phyloP scores from a whole-genome alignment of 2,329 filamentous ascomycete genomes.

The Colletotrichum lentis region DNA sequence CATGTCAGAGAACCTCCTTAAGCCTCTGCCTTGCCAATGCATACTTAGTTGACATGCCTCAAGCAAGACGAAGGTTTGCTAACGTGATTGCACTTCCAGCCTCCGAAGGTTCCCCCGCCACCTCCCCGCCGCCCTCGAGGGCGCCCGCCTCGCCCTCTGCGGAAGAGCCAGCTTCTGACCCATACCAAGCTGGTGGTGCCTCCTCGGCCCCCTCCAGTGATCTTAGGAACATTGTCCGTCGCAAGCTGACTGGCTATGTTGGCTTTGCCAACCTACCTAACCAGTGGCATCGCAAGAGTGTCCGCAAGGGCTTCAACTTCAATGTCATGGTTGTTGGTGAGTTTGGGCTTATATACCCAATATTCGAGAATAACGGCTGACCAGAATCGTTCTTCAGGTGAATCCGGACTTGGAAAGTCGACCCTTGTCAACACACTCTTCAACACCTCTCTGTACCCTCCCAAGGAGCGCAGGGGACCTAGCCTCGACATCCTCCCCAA shows the following conservation, averaged over 20 bases:
- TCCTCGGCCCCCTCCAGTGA: conserved; percentile 64
- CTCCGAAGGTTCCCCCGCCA: conserved; percentile 53
- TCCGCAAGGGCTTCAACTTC: conserved; percentile 99
- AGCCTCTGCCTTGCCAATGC: conserved; percentile 23
- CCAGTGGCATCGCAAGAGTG: conserved; percentile 99
- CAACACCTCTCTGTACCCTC: conserved; percentile 98
- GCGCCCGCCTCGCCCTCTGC: conserved; percentile 53
- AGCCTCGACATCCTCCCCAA: conserved; percentile 98
- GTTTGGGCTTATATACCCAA: conserved; percentile 50
- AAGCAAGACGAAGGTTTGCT: conserved; percentile 45
- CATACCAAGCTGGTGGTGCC: conserved; percentile 42
- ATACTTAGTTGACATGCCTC: conserved; percentile 31
- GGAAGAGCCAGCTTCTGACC: conserved; percentile 51
- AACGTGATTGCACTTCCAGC: conserved; percentile 50
- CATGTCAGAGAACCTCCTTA: conserved; percentile 27
- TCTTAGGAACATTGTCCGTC: conserved; percentile 94
- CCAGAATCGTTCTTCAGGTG: conserved; percentile 66
- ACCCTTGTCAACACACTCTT: conserved; percentile 99
- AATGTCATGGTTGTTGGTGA: conserved; percentile 99
- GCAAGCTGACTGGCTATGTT: conserved; percentile 98
- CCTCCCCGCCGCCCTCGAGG: conserved; percentile 52
- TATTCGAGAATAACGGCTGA: conserved; percentile 19
- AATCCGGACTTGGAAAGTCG: conserved; percentile 98
- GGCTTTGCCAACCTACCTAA: conserved; percentile 99
- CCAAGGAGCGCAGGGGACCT: conserved; percentile 97